Base-by-base conservation (phyloP, 2,329 filamentous ascomycete genomes). In the Diaporthe aspalathi region DNA sequence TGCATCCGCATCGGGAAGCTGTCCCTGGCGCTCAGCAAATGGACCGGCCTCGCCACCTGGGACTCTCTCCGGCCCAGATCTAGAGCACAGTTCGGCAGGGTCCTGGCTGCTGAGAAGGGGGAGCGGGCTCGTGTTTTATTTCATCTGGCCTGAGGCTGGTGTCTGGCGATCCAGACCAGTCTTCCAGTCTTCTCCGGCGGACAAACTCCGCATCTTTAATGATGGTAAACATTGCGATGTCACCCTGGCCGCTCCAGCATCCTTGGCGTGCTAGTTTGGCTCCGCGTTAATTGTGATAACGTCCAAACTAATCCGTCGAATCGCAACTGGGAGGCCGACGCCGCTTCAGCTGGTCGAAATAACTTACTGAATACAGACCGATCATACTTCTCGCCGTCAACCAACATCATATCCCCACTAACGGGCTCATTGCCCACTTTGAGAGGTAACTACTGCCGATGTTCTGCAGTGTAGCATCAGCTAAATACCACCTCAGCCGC, bases 21-120 rank as follows among this genome's bases (percentile, higher is more conserved):
- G 60, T 49, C 60, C 60, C 60, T 63, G 60, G 20, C 60, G 60
- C 43, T 63, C 60, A 49, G 43, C 60, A 16, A n/a, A 63, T 63
- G 43, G 60, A 63, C 17, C 20, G 60, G 60, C 9, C 60, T 63
- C 60, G 60, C 60, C 60, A 24, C 60, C 43, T 63, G 57, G 40
- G 22, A n/a, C 5, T 38, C 24, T 38, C 24, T 22, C 43, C 60
- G 43, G 43, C 43, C 60, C 60, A 49, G 60, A 63, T 49, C 60
- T 49, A 49, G 60, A 63, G 60, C 60, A 20, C 29, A 27, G 45
- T n/a, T n/a, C 6, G 24, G 29, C 40, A 12, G 4, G n/a, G n/a
- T 6, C 22, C 40, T 35, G 40, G 24, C 6, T 22, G 20, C 27
- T 47, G 14, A 20, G 11, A 22, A 38, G 27, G 29, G 24, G 27